Percentiles rank a stretch among this genome's conserved stretches.
phyloP scores from a whole-genome alignment of 345 rosid genomes.

The Eucalyptus fibrosa region DNA sequence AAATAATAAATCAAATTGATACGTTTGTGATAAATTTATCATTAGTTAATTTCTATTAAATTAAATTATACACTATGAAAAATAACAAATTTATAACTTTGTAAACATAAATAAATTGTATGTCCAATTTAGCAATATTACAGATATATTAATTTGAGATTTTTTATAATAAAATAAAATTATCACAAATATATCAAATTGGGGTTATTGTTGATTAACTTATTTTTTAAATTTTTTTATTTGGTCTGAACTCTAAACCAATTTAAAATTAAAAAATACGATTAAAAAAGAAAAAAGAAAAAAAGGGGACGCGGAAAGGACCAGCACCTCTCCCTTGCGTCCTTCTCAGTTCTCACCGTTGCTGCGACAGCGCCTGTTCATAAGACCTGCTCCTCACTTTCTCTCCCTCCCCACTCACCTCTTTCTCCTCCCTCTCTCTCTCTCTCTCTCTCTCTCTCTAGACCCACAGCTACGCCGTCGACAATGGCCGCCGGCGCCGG shows the following conservation, averaged over 20 bases:
- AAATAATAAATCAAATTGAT: rapidly evolving
- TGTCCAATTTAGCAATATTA: too few species aligned
- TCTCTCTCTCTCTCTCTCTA: background rate
- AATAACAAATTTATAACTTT: too few species aligned
- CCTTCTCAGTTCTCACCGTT: background rate
- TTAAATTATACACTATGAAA: too few species aligned
- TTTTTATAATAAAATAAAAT: too few species aligned
- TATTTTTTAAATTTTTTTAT: background rate
- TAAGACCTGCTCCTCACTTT: background rate
- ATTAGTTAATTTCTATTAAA: too few species aligned
- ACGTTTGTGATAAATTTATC: rapidly evolving
- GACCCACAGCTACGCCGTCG: background rate
- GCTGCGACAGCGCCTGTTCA: background rate
- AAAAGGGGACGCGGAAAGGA: background rate
- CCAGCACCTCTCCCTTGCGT: background rate
- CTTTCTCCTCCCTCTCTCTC: background rate
- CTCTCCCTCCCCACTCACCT: background rate
- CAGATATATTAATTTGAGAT: too few species aligned
- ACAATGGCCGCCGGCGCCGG: background rate
- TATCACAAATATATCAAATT: too few species aligned
- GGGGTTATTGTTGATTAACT: background rate
- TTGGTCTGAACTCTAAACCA: background rate
- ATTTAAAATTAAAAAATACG: background rate
- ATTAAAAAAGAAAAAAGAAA: background rate
- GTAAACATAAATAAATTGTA: too few species aligned